Evolutionary conservation across 2,329 filamentous ascomycete species (phyloP).

Genomic region (Cadophora sp.): DNA sequence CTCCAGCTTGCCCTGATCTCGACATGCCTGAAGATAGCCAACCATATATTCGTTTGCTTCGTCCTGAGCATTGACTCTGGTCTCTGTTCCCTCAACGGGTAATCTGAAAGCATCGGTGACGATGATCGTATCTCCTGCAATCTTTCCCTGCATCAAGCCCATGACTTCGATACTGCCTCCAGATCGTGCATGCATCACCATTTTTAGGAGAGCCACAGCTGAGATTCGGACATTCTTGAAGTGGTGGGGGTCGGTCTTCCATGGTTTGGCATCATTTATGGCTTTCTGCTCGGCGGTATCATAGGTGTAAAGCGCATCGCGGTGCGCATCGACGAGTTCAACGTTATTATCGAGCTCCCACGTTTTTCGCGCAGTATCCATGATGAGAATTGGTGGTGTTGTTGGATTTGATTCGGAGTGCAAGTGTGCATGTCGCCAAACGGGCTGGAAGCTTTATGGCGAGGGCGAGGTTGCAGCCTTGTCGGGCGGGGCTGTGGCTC

Average conservation of each 20-base stretch:
- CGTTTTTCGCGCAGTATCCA: slow-evolving; percentile 63
- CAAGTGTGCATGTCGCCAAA: neutral
- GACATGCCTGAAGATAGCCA: slow-evolving; percentile 77
- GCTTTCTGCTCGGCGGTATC: slow-evolving; percentile 71
- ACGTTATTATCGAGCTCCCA: slow-evolving; percentile 89
- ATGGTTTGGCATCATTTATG: slow-evolving; percentile 71
- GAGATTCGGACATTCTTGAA: slow-evolving; percentile 96
- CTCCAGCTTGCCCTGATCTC: slow-evolving; percentile 81
- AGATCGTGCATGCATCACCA: slow-evolving; percentile 99
- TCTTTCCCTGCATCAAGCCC: slow-evolving; percentile 97
- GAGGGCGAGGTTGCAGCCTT: slow-evolving; percentile 22
- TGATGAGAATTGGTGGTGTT: slow-evolving; percentile 38
- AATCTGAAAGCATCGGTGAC: slow-evolving; percentile 94
- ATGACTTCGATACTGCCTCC: slow-evolving; percentile 94
- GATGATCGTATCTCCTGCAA: slow-evolving; percentile 83
- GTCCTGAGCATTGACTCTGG: slow-evolving; percentile 91
- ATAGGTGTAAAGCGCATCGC: slow-evolving; percentile 92
- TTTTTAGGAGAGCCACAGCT: slow-evolving; percentile 92
- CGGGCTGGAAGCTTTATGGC: neutral
- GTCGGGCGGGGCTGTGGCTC: neutral
- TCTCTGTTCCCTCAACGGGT: slow-evolving; percentile 98
- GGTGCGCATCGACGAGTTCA: slow-evolving; percentile 81
- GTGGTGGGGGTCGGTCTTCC: slow-evolving; percentile 80
- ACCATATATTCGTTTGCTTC: slow-evolving; percentile 98
- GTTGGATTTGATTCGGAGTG: neutral